These are phyloP conservation scores for Metschnikowia borealis DNA, from an alignment of 805 yeast species.

Conservation along the genomic window DNA sequence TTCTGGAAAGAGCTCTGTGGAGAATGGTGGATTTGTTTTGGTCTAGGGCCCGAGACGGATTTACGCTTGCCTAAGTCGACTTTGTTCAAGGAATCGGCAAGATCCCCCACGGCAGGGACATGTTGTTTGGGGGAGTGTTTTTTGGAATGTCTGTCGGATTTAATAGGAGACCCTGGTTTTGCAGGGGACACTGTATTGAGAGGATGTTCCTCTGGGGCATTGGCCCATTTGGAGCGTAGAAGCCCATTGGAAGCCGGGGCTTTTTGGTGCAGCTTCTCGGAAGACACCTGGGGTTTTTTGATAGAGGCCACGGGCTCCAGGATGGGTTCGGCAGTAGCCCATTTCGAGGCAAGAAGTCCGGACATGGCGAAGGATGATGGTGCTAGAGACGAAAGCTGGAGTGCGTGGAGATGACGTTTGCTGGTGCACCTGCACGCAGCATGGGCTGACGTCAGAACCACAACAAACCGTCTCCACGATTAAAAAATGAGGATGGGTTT, in stretches of 20 bases:
- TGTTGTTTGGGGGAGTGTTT: background rate
- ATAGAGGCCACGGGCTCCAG: background rate
- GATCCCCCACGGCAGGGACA: background rate
- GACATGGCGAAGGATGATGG: slow-evolving; percentile 11
- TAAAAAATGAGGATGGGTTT: too few relatives aligned
- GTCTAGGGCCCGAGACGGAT: too few relatives aligned
- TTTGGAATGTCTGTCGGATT: background rate
- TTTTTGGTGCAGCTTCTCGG: background rate
- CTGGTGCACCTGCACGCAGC: slow-evolving; percentile 1
- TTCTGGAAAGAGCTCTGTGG: background rate
- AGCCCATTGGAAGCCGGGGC: background rate
- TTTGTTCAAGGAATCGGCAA: background rate
- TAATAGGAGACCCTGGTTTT: background rate
- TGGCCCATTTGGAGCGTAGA: slow-evolving; percentile 33
- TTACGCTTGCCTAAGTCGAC: background rate
- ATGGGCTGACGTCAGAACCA: too few relatives aligned
- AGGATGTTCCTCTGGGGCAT: slow-evolving; percentile 10
- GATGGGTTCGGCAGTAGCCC: slow-evolving; percentile 32
- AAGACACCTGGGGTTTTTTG: background rate
- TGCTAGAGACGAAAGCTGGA: too few relatives aligned
- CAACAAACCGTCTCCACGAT: too few relatives aligned
- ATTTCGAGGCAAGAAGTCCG: slow-evolving; percentile 25
- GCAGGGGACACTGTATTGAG: background rate
- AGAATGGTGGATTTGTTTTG: background rate
- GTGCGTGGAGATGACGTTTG: background rate